These are phyloP conservation scores for Striga hermonthica DNA, from an alignment of 305 asterid species.

Conservation along the genomic window DNA sequence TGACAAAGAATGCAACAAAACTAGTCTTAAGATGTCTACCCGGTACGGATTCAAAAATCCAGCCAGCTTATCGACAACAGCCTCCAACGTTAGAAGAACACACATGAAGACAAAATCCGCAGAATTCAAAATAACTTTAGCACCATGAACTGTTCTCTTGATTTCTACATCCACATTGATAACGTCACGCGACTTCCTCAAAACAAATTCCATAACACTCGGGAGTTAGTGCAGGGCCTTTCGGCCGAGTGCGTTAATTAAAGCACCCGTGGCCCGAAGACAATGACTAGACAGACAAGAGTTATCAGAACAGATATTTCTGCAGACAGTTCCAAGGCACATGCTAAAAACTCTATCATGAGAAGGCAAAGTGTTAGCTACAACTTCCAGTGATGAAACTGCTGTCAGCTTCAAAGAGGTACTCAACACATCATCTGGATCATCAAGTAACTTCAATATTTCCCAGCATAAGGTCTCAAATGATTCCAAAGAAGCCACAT, in stretches of 20 bases:
- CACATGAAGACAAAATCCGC: constrained; percentile 55
- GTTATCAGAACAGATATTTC: constrained; percentile 55
- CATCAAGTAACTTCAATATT: constrained; percentile 55
- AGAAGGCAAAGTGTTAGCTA: constrained; percentile 59
- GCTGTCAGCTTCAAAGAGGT: constrained; percentile 67
- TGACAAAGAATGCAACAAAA: constrained; percentile 64
- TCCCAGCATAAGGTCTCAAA: constrained; percentile 56
- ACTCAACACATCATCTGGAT: constrained; percentile 43
- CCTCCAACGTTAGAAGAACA: constrained; percentile 67
- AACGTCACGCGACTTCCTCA: constrained; percentile 45
- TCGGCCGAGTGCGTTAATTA: constrained; percentile 76
- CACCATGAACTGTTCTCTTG: constrained; percentile 27
- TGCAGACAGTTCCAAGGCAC: constrained; percentile 73
- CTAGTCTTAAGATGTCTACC: constrained; percentile 57
- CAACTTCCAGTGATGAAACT: constrained; percentile 62
- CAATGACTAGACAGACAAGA: constrained; percentile 61
- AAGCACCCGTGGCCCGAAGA: constrained; percentile 73
- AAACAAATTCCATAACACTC: constrained; percentile 54
- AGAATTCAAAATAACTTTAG: constrained; percentile 36
- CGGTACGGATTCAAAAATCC: constrained; percentile 78
- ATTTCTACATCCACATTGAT: constrained; percentile 37
- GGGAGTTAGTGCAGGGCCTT: constrained; percentile 80
- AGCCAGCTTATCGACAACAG: constrained; percentile 72
- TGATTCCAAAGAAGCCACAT: constrained; percentile 43
- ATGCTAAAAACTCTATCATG: constrained; percentile 50